Evolutionary conservation across 2,329 filamentous ascomycete species (phyloP), one percentile per base, ranked within the genome.

Genomic region (Epichloe sylvatica): DNA sequence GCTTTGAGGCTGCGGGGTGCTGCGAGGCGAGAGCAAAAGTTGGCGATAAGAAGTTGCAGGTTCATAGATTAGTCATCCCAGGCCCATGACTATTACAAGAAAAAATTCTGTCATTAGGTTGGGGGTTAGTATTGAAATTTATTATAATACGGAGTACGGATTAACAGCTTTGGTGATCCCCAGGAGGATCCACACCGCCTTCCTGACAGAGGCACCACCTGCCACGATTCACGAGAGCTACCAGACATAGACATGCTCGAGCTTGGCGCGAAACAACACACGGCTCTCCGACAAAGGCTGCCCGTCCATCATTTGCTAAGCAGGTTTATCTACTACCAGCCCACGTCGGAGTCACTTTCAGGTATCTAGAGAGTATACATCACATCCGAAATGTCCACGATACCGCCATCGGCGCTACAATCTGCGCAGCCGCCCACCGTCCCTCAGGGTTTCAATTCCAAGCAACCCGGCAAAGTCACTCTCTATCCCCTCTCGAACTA

Each of bases 401-500:
- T 92, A 61, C 86, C 87, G n/a, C 70, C 77, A 38, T 77, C 78
- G 39, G 80, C 83, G 55, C 77, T 88, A 46, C 84, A 91, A 67
- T 90, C 86, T 67, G 84, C 81, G 49, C 78, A 83, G 55, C 82
- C 84, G 68, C 89, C 91, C 23, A 81, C 83, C 54, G 77, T 87
- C 48, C 89, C 90, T 25, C 81, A 86, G 54, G 70, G 81, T 57
- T 98, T 98, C 77, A 86, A 90, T 64, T 82, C 79, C 47, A 89
- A 91, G 65, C 92, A 98, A 68, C 88, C 91, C 35, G 73, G 82
- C 59, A 92, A 89, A 2, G 90, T 98, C 62, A 86, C 86, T 48
- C 79, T 98, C 25, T 97, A 90, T 64, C 92, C 92, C 35, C 78
- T 98, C 45, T 95, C 89, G 57, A 98, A 97, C 75, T 98, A 98